Evolutionary conservation across 331 rosid genomes (phyloP).

Genomic region (Stylosanthes scabra): DNA sequence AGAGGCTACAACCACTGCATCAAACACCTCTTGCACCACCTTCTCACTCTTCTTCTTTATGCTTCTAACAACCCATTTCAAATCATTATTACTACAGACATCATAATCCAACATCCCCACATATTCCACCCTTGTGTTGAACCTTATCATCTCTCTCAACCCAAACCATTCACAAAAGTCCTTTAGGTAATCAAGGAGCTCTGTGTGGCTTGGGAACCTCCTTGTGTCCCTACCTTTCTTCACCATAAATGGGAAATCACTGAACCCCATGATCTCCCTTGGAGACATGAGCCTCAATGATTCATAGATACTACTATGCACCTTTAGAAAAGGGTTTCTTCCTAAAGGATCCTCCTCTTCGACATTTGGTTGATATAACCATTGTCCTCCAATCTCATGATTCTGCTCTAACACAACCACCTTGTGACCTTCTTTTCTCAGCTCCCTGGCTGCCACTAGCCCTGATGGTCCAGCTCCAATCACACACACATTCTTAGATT

Average conservation of each 20-base stretch:
- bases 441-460: slow-evolving; percentile 84
- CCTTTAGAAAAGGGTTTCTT: slow-evolving; percentile 51
- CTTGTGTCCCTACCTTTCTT: slow-evolving; percentile 86
- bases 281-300: slow-evolving; percentile 83
- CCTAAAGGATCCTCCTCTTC: slow-evolving; percentile 76
- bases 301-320: slow-evolving; percentile 76
- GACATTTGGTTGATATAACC: slow-evolving; percentile 79
- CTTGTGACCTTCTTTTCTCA: slow-evolving; percentile 79
- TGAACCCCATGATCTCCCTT: slow-evolving; percentile 87
- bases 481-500: slow-evolving; percentile 71
- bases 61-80: slow-evolving; percentile 82
- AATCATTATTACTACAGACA: slow-evolving; percentile 52
- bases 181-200: slow-evolving; percentile 63
- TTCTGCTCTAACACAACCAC: slow-evolving; percentile 76
- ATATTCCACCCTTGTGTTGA: slow-evolving; percentile 73
- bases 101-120: slow-evolving; percentile 73
- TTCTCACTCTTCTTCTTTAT: slow-evolving; percentile 47
- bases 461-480: slow-evolving; percentile 96
- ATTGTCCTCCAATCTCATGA: slow-evolving; percentile 93
- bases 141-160: slow-evolving; percentile 75
- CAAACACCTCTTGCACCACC: slow-evolving; percentile 72
- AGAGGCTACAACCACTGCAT: slow-evolving; percentile 91
- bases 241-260: slow-evolving; percentile 76
- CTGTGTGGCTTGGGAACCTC: slow-evolving; percentile 86
- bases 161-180: slow-evolving; percentile 79